Evolutionary conservation across 805 yeast species (phyloP).

Genomic region (Monosporozyma servazzii): DNA sequence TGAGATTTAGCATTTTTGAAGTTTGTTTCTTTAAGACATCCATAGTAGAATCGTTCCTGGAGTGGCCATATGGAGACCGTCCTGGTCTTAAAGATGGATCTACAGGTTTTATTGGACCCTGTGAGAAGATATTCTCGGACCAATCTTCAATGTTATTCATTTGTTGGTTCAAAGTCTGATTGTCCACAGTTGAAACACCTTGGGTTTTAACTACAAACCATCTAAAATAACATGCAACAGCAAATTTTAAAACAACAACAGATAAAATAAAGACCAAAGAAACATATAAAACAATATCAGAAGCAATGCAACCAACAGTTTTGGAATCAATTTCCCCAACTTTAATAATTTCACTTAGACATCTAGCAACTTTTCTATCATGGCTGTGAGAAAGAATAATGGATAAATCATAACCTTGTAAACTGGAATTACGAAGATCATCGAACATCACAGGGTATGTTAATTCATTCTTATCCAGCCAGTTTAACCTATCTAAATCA

Average conservation of each 20-base stretch:
- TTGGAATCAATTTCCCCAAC: slow-evolving; percentile 86
- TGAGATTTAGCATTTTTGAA: slow-evolving; percentile 21
- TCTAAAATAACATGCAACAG: slow-evolving; percentile 81
- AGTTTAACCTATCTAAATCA: slow-evolving; percentile 66
- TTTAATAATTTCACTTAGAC: slow-evolving; percentile 76
- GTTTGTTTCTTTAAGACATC: slow-evolving; percentile 33
- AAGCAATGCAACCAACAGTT: slow-evolving; percentile 90
- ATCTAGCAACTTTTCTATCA: slow-evolving; percentile 62
- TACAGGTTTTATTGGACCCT: slow-evolving; percentile 45
- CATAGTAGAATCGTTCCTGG: slow-evolving; percentile 17
- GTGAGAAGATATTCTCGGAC: slow-evolving; percentile 56
- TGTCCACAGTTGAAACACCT: slow-evolving; percentile 62
- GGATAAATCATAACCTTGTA: slow-evolving; percentile 78
- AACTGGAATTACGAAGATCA: slow-evolving; percentile 41
- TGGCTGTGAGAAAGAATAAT: slow-evolving; percentile 54
- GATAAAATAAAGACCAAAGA: slow-evolving; percentile 80
- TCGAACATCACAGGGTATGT: slow-evolving; percentile 67
- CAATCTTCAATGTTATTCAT: slow-evolving; percentile 71
- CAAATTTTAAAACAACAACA: slow-evolving; percentile 66
- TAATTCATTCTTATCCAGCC: slow-evolving; percentile 63
- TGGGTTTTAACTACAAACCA: slow-evolving; percentile 74
- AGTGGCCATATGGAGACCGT: slow-evolving; percentile 15
- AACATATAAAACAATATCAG: slow-evolving; percentile 68
- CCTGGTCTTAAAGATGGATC: slow-evolving; percentile 44
- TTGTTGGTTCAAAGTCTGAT: slow-evolving; percentile 52